Percentiles rank a stretch among this genome's conserved stretches.
Conservation (phyloP, 768 basidiomycete species). For the Podaxis sp. region DNA sequence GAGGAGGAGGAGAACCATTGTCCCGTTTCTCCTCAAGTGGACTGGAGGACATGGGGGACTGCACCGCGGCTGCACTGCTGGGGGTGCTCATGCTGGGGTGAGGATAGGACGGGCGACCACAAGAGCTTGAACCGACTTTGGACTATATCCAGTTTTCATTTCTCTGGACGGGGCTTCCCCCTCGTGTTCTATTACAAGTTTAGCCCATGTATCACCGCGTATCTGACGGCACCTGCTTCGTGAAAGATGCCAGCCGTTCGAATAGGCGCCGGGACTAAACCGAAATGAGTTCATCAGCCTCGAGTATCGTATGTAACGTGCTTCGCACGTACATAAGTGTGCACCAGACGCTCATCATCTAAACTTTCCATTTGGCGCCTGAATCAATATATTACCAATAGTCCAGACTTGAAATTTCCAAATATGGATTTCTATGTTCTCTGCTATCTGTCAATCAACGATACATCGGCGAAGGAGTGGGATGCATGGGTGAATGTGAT, state of each 20-base stretch:
- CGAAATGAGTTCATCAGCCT: not conserved
- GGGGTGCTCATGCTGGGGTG: conserved; percentile 2
- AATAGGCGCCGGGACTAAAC: not conserved
- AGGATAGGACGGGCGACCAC: not conserved
- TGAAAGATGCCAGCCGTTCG: not conserved
- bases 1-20: not conserved
- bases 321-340: not conserved
- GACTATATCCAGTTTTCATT: not conserved
- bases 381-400: not conserved
- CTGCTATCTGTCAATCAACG: conserved; percentile 6
- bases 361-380: not conserved
- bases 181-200: not conserved
- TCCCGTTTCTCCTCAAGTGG: not conserved
- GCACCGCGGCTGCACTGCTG: not conserved
- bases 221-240: conserved; percentile 1
- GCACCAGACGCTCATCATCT: not conserved
- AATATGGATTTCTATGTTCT: not conserved
- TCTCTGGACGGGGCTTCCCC: not conserved
- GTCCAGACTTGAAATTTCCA: no score
- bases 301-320: not conserved
- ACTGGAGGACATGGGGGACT: not conserved
- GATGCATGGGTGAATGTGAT: not conserved
- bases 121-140: not conserved
- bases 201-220: conserved; percentile 2
- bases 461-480: conserved; percentile 9